Conservation (phyloP, 2,329 filamentous ascomycete species). For the Fusarium coffeatum region DNA sequence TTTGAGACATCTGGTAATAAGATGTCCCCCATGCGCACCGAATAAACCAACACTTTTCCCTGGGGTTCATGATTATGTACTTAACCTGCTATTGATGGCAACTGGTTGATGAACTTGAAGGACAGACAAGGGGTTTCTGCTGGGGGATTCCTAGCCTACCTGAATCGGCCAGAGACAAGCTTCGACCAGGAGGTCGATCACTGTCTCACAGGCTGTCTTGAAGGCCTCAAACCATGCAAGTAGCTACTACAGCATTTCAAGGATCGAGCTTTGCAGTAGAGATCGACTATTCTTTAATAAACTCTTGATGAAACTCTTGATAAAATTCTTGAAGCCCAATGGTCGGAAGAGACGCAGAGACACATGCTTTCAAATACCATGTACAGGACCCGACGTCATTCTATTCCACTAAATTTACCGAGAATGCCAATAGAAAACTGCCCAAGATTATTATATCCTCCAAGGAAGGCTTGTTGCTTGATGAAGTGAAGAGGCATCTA, state of each 20-base stretch:
- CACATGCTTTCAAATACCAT: not conserved
- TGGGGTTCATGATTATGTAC: too few relatives aligned
- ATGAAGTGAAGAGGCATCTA: too few relatives aligned
- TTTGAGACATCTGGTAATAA: too few relatives aligned
- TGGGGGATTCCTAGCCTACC: slow-evolving; percentile 31
- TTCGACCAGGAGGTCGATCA: slow-evolving; percentile 22
- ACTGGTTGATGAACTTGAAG: slow-evolving; percentile 33
- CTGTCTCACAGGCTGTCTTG: not conserved
- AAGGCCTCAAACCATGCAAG: rapidly evolving
- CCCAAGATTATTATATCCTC: too few relatives aligned
- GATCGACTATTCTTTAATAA: not conserved
- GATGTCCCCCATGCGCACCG: too few relatives aligned
- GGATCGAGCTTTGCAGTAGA: slow-evolving; percentile 10
- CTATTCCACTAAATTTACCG: too few relatives aligned
- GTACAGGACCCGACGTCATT: too few relatives aligned
- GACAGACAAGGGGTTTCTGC: not conserved
- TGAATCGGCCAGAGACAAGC: slow-evolving; percentile 9
- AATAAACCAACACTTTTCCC: too few relatives aligned
- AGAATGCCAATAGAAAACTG: too few relatives aligned
- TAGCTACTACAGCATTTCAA: slow-evolving; percentile 34
- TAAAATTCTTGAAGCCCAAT: slow-evolving; percentile 7
- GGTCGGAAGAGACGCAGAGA: slow-evolving; percentile 6
- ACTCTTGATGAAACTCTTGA: not conserved
- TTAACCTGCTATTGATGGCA: slow-evolving; percentile 26
- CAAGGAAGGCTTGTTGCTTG: too few relatives aligned